Percentiles rank a stretch among this genome's conserved stretches.
Evolutionary conservation across 176 grass and related monocot genomes (phyloP).

Genomic region (Triticum turgidum): DNA sequence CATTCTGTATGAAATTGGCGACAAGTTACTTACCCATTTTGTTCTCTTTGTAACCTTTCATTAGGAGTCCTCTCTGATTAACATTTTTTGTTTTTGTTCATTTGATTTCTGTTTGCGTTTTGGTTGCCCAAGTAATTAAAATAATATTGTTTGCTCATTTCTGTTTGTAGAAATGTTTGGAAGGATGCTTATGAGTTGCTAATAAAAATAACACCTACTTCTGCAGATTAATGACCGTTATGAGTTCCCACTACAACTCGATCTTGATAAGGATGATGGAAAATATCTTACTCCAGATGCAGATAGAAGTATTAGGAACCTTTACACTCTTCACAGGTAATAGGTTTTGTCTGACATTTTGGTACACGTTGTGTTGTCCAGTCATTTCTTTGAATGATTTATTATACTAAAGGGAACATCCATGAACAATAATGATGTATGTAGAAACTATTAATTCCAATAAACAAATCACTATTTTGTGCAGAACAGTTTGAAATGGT

Average conservation of each 20-base stretch:
- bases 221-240: constrained; percentile 97
- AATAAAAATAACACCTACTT: constrained; percentile 1
- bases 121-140: constrained; percentile 15
- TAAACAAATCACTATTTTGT: background rate
- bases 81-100: constrained; percentile 9
- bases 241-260: constrained; percentile 88
- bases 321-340: constrained; percentile 97
- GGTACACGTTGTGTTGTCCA: background rate
- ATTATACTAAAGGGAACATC: constrained; percentile 9
- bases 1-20: background rate
- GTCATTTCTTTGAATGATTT: constrained; percentile 1
- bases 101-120: constrained; percentile 11
- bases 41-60: background rate
- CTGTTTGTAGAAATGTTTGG: background rate
- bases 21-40: background rate
- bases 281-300: constrained; percentile 96
- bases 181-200: constrained; percentile 11
- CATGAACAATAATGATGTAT: constrained; percentile 12
- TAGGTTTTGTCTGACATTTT: constrained; percentile 7
- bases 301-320: constrained; percentile 85
- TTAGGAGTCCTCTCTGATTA: background rate
- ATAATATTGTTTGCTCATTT: background rate
- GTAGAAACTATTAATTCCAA: constrained; percentile 22
- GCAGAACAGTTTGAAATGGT: background rate
- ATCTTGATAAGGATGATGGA: constrained; percentile 88